These are phyloP conservation scores for Cardamine resedifolia DNA, from an alignment of 345 rosid genomes.

Conservation along the genomic window DNA sequence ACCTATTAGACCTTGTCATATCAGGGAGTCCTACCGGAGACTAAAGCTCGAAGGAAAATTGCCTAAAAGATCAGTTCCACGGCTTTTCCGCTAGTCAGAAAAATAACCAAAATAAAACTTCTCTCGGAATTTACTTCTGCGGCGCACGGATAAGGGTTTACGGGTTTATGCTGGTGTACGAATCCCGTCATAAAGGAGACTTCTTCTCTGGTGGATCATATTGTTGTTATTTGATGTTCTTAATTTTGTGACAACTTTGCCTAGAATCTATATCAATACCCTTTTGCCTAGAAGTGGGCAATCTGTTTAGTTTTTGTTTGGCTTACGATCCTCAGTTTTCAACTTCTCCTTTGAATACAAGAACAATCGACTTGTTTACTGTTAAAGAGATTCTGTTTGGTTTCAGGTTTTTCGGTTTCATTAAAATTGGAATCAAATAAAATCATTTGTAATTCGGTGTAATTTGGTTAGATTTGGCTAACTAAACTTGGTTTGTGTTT, in stretches of 20 bases:
- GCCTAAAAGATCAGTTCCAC: conserved; percentile 80
- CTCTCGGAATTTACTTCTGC: neutral
- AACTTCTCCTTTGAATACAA: neutral
- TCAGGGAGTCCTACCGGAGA: conserved; percentile 87
- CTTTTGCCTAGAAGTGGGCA: neutral
- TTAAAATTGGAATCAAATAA: too few species aligned
- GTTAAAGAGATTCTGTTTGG: neutral
- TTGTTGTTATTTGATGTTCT: neutral
- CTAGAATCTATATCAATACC: neutral
- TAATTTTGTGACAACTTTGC: neutral
- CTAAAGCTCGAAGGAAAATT: conserved; percentile 86
- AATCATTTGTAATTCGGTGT: too few species aligned
- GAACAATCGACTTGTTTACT: too few species aligned
- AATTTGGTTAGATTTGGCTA: too few species aligned
- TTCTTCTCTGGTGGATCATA: neutral
- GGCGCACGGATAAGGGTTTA: neutral
- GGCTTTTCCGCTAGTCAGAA: conserved; percentile 67
- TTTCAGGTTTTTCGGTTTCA: neutral
- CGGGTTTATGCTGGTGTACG: neutral
- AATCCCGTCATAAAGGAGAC: neutral
- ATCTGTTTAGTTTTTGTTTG: neutral
- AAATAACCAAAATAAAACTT: neutral
- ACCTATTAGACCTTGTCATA: conserved; percentile 94
- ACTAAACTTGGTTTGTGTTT: too few species aligned
- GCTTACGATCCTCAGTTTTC: neutral